Base-by-base conservation (phyloP, 495 filamentous ascomycete species). In the Neurospora sp. region DNA sequence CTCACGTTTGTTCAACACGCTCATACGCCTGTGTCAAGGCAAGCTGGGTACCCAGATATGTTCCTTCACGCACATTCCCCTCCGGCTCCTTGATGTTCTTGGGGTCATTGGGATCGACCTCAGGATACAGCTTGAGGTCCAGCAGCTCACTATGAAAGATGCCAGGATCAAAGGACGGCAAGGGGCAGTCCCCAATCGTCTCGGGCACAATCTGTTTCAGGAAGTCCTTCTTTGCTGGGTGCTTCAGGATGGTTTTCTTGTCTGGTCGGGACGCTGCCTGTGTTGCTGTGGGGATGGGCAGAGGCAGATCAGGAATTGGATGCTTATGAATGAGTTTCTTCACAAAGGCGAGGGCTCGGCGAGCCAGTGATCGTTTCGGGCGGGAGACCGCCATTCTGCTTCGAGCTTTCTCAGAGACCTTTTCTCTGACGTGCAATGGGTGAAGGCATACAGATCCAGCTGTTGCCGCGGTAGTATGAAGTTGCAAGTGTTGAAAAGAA, bases 1-100 rank as follows among this genome's bases (percentile, higher is more conserved):
- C 80, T 77, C 73, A 83, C 80, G 77, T 81, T 70, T 82, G 78
- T 72, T 84, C 82, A 46, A 84, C 80, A 6, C 78, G 79, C 16
- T 77, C 75, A 72, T 84, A 84, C 2, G 80, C 75, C 73, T 85
- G 78, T 0, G 81, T 84, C 46, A 85, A 70, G 7, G 83, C 83
- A 4, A 83, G 71, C 69, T 84, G 80, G 0, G 83, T 85, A 5
- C 83, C 83, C 23, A 76, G 70, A 69, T 83, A 84, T 7, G 77
- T 78, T 1, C 80, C 81, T 69, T 79, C 70, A 27, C 35, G 46
- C 18, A 82, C 77, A 23, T 79, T 77, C 8, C 78, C 80, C 69
- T 78, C 70, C 6, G 79, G 78, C 48, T 73, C 73, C 11, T 62
- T 70, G 39, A 77, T 73, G 5, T 62, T 39, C 10, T 70, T 71